Percentiles rank a stretch among this genome's conserved stretches.
phyloP scores from a whole-genome alignment of 2,329 filamentous ascomycete genomes.

The Tympanopsis confertula region DNA sequence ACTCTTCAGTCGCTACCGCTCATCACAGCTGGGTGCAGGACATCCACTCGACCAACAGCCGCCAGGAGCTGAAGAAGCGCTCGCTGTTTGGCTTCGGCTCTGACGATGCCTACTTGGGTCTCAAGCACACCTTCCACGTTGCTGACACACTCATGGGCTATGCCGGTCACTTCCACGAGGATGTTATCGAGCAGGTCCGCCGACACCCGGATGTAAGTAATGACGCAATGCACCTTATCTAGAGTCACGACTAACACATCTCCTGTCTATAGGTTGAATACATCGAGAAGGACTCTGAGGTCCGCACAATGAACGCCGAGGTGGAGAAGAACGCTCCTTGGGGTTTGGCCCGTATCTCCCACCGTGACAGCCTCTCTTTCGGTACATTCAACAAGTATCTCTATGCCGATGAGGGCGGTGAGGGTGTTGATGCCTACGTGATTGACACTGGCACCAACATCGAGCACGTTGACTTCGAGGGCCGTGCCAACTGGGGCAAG shows the following conservation, averaged over 20 bases:
- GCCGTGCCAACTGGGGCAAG: conserved; percentile 9
- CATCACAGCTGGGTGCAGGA: conserved; percentile 60
- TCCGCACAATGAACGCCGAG: conserved; percentile 39
- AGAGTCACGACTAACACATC: neutral
- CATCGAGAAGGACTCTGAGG: conserved; percentile 57
- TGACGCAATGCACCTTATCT: neutral
- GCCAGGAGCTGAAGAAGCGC: conserved; percentile 30
- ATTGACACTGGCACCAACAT: conserved; percentile 26
- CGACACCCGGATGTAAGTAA: conserved; percentile 58
- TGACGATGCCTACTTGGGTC: conserved; percentile 21
- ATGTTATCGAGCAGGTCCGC: conserved; percentile 57
- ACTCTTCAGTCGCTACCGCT: conserved; percentile 36
- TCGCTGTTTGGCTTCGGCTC: neutral
- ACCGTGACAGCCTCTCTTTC: conserved; percentile 32
- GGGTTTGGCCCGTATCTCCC: conserved; percentile 63
- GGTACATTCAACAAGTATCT: conserved; percentile 3
- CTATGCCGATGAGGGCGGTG: conserved; percentile 5
- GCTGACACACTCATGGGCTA: conserved; percentile 51
- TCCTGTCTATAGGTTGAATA: conserved; percentile 45
- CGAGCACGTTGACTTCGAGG: conserved; percentile 12
- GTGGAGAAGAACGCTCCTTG: conserved; percentile 58
- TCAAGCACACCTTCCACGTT: conserved; percentile 62
- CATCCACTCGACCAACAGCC: conserved; percentile 43
- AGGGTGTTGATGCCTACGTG: conserved; percentile 17
- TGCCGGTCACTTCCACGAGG: conserved; percentile 59